Evolutionary conservation across 2,329 filamentous ascomycete species (phyloP), one percentile per base, ranked within the genome.

Genomic region (Pseudocercospora macadamiae): DNA sequence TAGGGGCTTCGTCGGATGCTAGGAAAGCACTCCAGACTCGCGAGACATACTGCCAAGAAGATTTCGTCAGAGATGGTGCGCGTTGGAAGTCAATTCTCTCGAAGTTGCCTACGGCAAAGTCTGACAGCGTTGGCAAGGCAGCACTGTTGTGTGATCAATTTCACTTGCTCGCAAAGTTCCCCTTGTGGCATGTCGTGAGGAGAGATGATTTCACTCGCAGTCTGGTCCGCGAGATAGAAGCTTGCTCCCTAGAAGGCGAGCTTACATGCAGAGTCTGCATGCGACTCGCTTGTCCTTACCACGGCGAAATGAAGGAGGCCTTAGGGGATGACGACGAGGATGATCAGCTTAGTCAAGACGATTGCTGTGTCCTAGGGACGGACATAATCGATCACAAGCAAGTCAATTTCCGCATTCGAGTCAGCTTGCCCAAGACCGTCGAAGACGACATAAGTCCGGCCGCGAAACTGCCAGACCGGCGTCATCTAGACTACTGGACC

Each of bases 111-210:
- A n/a, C 61, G 19, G 63, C 72, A 1, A 64, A 32, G 1, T 42
- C 66, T 3, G 59, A 55, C 3, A 61, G 60, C 6, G 52, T 77
- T 4, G 69, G 67, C 14, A 64, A 70, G 51, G 71, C 75, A 7
- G 75, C 71, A 10, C 54, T 74, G 3, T 66, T 74, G 3, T 78
- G 76, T 57, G 68, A 73, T 18, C 67, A 66, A 4, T 76, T 79
- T 30, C 62, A 72, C 14, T 64, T 69, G 3, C 66, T 72, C 18
- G 70, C 72, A 14, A 64, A 65, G 1, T 72, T 78, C 53, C 75
- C 71, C 34, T 57, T 79, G 2, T 79, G 76, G 76, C 76, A 79
- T 34, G 62, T 79, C 23, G 75, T 71, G 14, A 62, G 71, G 49
- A 70, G 70, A 37, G 70, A 68, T 51, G 53, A 64, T 25, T 65